These are phyloP conservation scores for Metschnikowia borealis DNA, from an alignment of 805 yeast species.

Conservation along the genomic window DNA sequence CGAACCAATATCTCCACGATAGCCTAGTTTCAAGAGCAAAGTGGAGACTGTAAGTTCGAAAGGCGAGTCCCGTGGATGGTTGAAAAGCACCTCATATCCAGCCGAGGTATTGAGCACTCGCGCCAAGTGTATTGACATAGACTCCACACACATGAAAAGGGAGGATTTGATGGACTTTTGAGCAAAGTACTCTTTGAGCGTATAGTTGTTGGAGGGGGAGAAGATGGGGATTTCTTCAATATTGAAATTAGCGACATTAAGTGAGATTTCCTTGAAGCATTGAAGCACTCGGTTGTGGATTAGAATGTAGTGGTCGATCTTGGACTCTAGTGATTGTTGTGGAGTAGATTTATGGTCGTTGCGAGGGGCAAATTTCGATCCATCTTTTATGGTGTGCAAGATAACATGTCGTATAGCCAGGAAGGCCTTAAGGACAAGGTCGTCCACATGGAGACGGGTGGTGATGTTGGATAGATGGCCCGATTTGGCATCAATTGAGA, in stretches of 20 bases:
- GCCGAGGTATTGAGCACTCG: constrained; percentile 20
- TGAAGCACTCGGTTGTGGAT: constrained; percentile 10
- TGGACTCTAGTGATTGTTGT: neutral
- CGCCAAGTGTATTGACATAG: constrained; percentile 10
- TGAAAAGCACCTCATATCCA: constrained; percentile 38
- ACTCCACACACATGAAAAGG: constrained; percentile 9
- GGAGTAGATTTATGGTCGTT: neutral
- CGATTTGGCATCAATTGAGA: constrained; percentile 3
- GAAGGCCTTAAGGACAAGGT: constrained; percentile 7
- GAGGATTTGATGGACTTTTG: neutral
- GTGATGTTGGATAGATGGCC: constrained; percentile 11
- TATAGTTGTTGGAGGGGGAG: constrained; percentile 9
- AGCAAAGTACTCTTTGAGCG: constrained; percentile 9
- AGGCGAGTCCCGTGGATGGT: constrained; percentile 28
- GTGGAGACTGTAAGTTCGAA: constrained; percentile 31
- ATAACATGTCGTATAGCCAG: constrained; percentile 3
- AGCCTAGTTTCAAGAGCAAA: constrained; percentile 29
- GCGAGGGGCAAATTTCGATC: neutral
- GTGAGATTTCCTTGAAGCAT: constrained; percentile 13
- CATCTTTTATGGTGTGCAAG: neutral
- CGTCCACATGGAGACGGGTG: constrained; percentile 12
- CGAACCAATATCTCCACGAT: constrained; percentile 7
- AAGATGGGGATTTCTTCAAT: constrained; percentile 13
- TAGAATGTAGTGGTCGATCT: neutral
- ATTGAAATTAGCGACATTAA: constrained; percentile 8